These are phyloP conservation scores for Hygrocybe punicea DNA, from an alignment of 768 basidiomycete species.

Conservation along the genomic window DNA sequence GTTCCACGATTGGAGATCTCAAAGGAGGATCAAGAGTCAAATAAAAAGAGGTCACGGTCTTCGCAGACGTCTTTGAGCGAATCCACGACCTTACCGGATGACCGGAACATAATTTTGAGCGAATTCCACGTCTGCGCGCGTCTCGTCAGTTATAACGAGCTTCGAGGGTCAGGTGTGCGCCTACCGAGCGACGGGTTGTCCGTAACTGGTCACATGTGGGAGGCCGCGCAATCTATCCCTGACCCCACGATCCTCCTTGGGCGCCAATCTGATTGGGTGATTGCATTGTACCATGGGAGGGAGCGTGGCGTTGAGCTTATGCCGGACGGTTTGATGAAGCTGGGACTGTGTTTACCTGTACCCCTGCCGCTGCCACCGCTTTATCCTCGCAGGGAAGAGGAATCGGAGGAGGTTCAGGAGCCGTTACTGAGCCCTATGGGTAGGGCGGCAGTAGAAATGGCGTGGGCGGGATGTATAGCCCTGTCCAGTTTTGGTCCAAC, in stretches of 20 bases:
- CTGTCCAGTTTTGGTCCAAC: slow-evolving; percentile 47
- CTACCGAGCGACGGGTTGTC: slow-evolving; percentile 69
- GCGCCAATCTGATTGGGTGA: slow-evolving; percentile 43
- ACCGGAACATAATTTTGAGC: slow-evolving; percentile 51
- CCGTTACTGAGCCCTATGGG: slow-evolving; percentile 51
- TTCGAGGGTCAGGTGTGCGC: slow-evolving; percentile 69
- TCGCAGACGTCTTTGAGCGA: slow-evolving; percentile 14
- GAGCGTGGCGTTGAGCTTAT: slow-evolving; percentile 72
- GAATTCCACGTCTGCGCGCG: slow-evolving; percentile 74
- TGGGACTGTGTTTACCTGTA: slow-evolving; percentile 59
- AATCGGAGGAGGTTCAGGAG: slow-evolving; percentile 38
- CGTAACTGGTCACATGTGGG: slow-evolving; percentile 56
- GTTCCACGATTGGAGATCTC: slow-evolving; percentile 29
- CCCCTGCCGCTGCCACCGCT: slow-evolving; percentile 9
- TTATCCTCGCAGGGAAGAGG: slow-evolving; percentile 37
- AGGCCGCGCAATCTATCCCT: slow-evolving; percentile 49
- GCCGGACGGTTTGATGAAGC: slow-evolving; percentile 72
- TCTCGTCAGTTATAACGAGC: slow-evolving; percentile 66
- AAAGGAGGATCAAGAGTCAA: neutral
- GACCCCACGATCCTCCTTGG: slow-evolving; percentile 36
- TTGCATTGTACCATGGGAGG: slow-evolving; percentile 61
- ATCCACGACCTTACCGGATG: slow-evolving; percentile 33
- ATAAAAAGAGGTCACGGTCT: slow-evolving; percentile 19
- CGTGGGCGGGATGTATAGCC: slow-evolving; percentile 51
- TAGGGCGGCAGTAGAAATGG: slow-evolving; percentile 54